Percentiles rank a stretch among this genome's conserved stretches.
phyloP scores from a whole-genome alignment of 768 basidiomycete genomes.

The Lactifluus piperatus region DNA sequence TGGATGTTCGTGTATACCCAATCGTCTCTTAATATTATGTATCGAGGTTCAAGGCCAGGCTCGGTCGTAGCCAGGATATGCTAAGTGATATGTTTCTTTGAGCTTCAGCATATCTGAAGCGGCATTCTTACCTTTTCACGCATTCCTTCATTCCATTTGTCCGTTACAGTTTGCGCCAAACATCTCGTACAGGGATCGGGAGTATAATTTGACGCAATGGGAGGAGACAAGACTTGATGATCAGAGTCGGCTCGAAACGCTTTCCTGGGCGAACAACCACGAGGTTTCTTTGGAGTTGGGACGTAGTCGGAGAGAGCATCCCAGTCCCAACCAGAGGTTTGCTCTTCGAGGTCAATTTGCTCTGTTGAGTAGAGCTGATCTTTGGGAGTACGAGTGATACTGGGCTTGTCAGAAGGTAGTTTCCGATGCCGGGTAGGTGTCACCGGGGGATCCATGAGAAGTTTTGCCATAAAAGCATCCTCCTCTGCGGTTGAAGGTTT shows the following conservation, averaged over 20 bases:
- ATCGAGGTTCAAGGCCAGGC: conserved; percentile 31
- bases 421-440: conserved; percentile 16
- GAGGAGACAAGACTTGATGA: background rate
- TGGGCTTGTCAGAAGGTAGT: conserved; percentile 1
- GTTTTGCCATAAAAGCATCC: conserved; percentile 45
- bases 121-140: conserved; percentile 13
- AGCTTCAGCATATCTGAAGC: background rate
- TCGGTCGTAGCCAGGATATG: conserved; percentile 42
- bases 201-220: background rate
- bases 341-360: conserved; percentile 7
- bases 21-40: conserved; percentile 63
- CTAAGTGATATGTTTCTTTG: conserved; percentile 26
- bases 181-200: conserved; percentile 16
- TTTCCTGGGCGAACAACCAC: background rate
- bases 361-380: conserved; percentile 8
- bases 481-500: conserved; percentile 39
- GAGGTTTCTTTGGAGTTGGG: conserved; percentile 17
- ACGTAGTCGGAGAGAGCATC: conserved; percentile 20
- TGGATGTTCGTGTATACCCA: conserved; percentile 63
- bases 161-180: background rate
- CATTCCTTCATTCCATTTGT: background rate
- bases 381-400: background rate
- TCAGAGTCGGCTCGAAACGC: background rate
- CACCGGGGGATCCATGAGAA: conserved; percentile 36
- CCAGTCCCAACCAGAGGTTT: conserved; percentile 18